Percentiles rank a stretch among this genome's conserved stretches.
Conservation (phyloP, 169 alveolate genomes). For the Babesia bigemina region DNA sequence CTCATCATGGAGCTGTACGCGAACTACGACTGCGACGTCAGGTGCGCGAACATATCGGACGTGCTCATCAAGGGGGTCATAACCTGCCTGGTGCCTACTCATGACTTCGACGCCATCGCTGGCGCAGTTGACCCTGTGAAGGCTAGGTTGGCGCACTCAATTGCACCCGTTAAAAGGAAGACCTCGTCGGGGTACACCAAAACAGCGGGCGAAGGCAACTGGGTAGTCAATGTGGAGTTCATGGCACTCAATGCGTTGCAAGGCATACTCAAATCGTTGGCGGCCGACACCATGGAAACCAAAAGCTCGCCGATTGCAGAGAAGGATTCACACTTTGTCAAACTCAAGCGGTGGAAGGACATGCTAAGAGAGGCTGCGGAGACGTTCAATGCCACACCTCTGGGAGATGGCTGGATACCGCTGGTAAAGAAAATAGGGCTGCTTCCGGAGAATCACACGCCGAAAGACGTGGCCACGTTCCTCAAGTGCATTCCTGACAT, state of each 20-base stretch:
- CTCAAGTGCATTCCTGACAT: conserved; percentile 70
- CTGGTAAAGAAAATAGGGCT: conserved; percentile 48
- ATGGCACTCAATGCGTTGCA: conserved; percentile 42
- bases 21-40: conserved; percentile 67
- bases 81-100: conserved; percentile 29
- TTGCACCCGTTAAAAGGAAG: conserved; percentile 5
- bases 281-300: conserved; percentile 2
- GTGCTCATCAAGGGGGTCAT: conserved; percentile 35
- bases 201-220: conserved; percentile 11
- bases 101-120: conserved; percentile 18
- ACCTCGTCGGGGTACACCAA: conserved; percentile 5
- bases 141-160: conserved; percentile 1
- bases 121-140: conserved; percentile 6
- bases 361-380: conserved; percentile 25
- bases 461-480: conserved; percentile 72
- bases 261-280: conserved; percentile 27
- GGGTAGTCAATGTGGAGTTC: conserved; percentile 18
- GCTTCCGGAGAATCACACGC: conserved; percentile 60
- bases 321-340: neutral
- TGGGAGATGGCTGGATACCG: conserved; percentile 63
- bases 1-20: conserved; percentile 50
- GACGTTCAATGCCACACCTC: conserved; percentile 31
- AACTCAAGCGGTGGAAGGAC: conserved; percentile 48
- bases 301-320: neutral
- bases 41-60: conserved; percentile 57